Base-by-base conservation (phyloP, 495 filamentous ascomycete genomes). In the Diplogelasinospora grovesii region DNA sequence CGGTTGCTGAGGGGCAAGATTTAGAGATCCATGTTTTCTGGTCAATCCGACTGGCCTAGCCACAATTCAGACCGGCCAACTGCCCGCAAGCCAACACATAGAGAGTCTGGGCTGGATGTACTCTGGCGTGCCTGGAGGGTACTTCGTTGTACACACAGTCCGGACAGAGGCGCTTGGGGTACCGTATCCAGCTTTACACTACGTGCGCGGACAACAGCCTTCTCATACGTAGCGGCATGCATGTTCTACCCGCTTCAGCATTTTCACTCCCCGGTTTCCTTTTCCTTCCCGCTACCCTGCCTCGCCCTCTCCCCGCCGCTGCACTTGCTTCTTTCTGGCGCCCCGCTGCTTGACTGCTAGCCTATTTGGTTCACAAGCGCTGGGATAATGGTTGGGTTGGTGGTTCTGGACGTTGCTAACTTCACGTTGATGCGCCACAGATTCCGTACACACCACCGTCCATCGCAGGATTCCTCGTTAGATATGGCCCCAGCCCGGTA, bases 141-240 rank as follows among this genome's bases (percentile, higher is more conserved):
- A 60, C 54, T 45, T 49, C 34, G 41, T 52, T 55, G 57, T 60
- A 60, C n/a, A n/a, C n/a, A n/a, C n/a, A n/a, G n/a, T n/a, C n/a
- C n/a, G n/a, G n/a, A n/a, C n/a, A n/a, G n/a, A n/a, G n/a, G n/a
- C n/a, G n/a, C 57, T 48, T 45, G 31, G 49, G 45, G 49, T 53
- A 40, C 43, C 40, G 39, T 47, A 31, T 39, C 23, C 39, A 42
- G 19, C 22, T 11, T 8, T 28, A 19, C 22, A 16, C 29, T 13
- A 16, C 38, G 25, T n/a, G 11, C 26, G 26, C 26, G 14, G 26
- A n/a, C n/a, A n/a, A n/a, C n/a, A n/a, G n/a, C n/a, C n/a, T n/a
- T n/a, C n/a, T n/a, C n/a, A n/a, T n/a, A n/a, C n/a, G 29, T 15
- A 32, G 10, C 11, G 8, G 29, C 29, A 32, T 32, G 8, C 8